phyloP scores from a whole-genome alignment of 2,329 filamentous ascomycete genomes.

The Phialophora expanda region DNA sequence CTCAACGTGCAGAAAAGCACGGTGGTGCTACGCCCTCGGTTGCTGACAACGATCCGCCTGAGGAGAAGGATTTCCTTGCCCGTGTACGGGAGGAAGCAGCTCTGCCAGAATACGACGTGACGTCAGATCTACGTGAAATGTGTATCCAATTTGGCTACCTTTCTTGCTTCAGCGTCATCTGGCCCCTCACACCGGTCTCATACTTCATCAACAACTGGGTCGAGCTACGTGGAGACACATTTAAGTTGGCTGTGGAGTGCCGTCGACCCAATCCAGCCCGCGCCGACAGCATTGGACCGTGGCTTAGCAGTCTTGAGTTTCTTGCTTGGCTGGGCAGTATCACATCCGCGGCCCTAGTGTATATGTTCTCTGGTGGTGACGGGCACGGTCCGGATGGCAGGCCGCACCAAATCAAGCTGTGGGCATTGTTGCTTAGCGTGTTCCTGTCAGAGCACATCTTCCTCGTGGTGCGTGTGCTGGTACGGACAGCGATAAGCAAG shows the following conservation, averaged over 20 bases:
- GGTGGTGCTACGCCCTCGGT: conserved; percentile 57
- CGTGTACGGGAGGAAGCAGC: conserved; percentile 83
- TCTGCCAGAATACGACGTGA: conserved; percentile 85
- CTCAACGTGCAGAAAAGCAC: conserved; percentile 62
- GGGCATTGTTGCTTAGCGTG: conserved; percentile 80
- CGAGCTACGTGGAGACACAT: conserved; percentile 87
- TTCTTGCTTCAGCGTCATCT: conserved; percentile 87
- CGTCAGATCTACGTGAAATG: conserved; percentile 91
- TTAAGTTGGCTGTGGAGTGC: conserved; percentile 91
- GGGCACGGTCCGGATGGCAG: conserved; percentile 70
- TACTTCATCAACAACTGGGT: conserved; percentile 97
- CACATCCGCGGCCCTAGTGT: conserved; percentile 84
- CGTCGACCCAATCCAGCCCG: conserved; percentile 88
- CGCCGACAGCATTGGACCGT: conserved; percentile 91
- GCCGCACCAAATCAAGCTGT: conserved; percentile 73
- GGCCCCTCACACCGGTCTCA: conserved; percentile 87
- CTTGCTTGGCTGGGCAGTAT: conserved; percentile 93
- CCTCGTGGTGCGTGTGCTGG: conserved; percentile 73
- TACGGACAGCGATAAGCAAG: conserved; percentile 75
- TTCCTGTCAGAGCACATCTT: conserved; percentile 90
- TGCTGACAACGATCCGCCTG: conserved; percentile 67
- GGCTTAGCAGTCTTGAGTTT: conserved; percentile 83
- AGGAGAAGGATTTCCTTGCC: conserved; percentile 79
- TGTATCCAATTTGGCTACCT: conserved; percentile 88
- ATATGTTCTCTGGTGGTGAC: conserved; percentile 76